Conservation (phyloP, 2,329 filamentous ascomycete species). For the Alternaria sp. region DNA sequence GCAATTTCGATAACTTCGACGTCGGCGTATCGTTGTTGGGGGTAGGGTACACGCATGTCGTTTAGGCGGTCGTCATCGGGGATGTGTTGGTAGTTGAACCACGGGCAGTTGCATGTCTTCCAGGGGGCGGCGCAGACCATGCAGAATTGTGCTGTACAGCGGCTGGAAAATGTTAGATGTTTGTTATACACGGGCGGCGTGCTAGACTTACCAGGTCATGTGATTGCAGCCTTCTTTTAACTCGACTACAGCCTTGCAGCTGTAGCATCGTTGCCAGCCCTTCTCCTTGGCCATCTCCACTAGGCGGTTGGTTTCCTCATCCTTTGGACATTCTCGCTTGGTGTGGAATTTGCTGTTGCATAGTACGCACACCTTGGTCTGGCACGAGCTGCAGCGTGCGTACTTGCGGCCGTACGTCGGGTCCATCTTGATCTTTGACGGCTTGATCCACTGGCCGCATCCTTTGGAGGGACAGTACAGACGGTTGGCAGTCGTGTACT, state of each 20-base stretch:
- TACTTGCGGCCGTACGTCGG: conserved; percentile 63
- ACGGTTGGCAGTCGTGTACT: conserved; percentile 76
- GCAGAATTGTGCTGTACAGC: conserved; percentile 84
- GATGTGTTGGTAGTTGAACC: conserved; percentile 70
- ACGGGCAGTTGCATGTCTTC: conserved; percentile 84
- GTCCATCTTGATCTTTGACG: conserved; percentile 69
- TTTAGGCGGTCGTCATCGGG: conserved; percentile 63
- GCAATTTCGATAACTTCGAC: conserved; percentile 46
- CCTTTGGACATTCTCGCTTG: conserved; percentile 72
- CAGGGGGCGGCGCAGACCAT: conserved; percentile 83
- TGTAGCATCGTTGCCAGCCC: conserved; percentile 79
- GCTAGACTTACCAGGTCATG: conserved; percentile 75
- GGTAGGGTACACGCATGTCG: conserved; percentile 47
- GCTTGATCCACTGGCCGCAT: conserved; percentile 83
- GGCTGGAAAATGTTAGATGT: conserved; percentile 57
- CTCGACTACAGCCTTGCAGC: conserved; percentile 77
- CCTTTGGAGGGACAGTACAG: conserved; percentile 77
- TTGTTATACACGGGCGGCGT: conserved; percentile 15
- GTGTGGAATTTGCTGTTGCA: conserved; percentile 80
- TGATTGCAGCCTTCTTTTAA: conserved; percentile 85
- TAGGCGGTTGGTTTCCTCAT: conserved; percentile 71
- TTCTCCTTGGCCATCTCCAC: conserved; percentile 70
- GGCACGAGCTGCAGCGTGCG: conserved; percentile 75
- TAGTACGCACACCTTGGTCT: conserved; percentile 74
- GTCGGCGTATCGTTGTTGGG: conserved; percentile 33